Base-by-base conservation (phyloP, 2,329 filamentous ascomycete genomes). In the Pochonia chlamydosporia region DNA sequence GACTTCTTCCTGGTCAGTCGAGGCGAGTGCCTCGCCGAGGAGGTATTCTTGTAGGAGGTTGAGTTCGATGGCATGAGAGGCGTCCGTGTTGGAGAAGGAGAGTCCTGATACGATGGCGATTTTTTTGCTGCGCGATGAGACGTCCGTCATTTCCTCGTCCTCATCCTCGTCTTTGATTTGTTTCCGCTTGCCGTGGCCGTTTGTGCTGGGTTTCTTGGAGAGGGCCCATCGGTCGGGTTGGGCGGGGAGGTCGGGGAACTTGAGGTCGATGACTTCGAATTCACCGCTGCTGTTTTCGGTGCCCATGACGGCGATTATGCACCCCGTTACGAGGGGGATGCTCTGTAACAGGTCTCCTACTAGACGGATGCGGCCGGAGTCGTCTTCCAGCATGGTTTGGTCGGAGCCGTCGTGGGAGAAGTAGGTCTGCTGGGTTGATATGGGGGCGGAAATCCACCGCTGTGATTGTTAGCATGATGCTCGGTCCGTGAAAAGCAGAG, bases 231-330 rank as follows among this genome's bases (percentile, higher is more conserved):
- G 82, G 43, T 80, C 76, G 11, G 88, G 85, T 59, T 99, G 93
- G 1, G 83, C 81, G 14, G 92, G 79, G 4, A 99, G 70, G 62
- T 96, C 90, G 6, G 93, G 88, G 37, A 95, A 84, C 60, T 91
- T 89, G 55, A 96, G 75, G 65, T 96, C 92, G 35, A 97, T 77
- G 6, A 96, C 86, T 58, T 97, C 90, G 51, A 99, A 90, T 56
- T 96, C 89, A 53, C 93, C 93, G 67, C 92, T 85, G 44, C 81
- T 76, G 59, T 96, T 96, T 63, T 99, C 93, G 0, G 90, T 96
- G 30, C 93, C 93, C 71, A 99, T 81, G 3, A 91, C 90, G n/a
- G 90, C 91, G 36, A 97, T 79, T 58, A 99, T 90, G 58, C 89
- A 95, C 23, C 93, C 93, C 0, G 93, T 99, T 3, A 96, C 92